Percentiles rank a stretch among this genome's conserved stretches.
Evolutionary conservation across 257 asterid genomes (phyloP).

Genomic region (Plantago major): DNA sequence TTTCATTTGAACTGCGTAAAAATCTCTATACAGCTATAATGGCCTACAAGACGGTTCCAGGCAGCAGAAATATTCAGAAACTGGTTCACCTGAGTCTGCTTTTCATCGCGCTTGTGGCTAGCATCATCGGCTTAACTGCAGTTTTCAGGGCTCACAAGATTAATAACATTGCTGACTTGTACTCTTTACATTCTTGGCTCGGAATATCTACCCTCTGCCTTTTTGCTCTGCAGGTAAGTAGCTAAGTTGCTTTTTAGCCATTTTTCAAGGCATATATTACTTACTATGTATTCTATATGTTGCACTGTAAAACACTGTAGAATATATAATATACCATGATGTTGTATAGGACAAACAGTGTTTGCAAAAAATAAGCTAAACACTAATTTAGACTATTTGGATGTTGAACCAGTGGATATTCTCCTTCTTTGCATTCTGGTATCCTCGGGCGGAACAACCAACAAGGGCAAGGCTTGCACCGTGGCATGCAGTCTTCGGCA

Average conservation of each 20-base stretch:
- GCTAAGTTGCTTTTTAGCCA: too few relatives aligned
- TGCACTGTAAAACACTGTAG: too few relatives aligned
- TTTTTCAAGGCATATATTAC: too few relatives aligned
- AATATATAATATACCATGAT: too few relatives aligned
- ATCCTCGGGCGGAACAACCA: conserved; percentile 25
- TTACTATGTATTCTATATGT: too few relatives aligned
- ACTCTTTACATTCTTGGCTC: conserved; percentile 66
- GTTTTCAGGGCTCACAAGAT: conserved; percentile 53
- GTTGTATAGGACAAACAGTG: too few relatives aligned
- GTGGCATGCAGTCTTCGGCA: conserved; percentile 48
- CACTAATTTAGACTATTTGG: too few relatives aligned
- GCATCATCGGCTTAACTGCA: conserved; percentile 46
- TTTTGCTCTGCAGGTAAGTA: conserved; percentile 45
- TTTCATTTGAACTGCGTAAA: background rate
- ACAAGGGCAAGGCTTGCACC: conserved; percentile 33
- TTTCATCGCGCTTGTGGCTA: conserved; percentile 39
- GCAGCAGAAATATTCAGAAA: conserved; percentile 28
- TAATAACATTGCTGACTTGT: conserved; percentile 30
- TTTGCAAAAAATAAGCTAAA: too few relatives aligned
- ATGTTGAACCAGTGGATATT: conserved; percentile 39
- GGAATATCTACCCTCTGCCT: conserved; percentile 57
- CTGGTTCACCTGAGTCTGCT: conserved; percentile 35
- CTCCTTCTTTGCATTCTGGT: conserved; percentile 31
- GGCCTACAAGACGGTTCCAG: conserved; percentile 36
- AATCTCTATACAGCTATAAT: conserved; percentile 32